Evolutionary conservation across 805 yeast species (phyloP).

Genomic region (Metschnikowia continentalis): DNA sequence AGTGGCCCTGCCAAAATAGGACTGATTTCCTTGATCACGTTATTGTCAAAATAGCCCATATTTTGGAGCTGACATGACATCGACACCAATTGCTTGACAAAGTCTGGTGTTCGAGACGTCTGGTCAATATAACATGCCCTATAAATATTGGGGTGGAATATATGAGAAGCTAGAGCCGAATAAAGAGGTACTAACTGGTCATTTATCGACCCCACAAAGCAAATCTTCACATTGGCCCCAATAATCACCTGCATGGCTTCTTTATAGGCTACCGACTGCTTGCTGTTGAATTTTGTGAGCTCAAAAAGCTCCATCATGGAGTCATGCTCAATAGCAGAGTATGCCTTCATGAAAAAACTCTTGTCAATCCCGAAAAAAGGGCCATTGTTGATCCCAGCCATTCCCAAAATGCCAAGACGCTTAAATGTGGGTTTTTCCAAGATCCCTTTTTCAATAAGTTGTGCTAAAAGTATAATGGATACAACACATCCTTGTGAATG

Average conservation of each 20-base stretch:
- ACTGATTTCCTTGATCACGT: constrained; percentile 80
- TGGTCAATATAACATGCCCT: constrained; percentile 88
- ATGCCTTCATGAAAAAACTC: constrained; percentile 77
- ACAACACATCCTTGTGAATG: constrained; percentile 98
- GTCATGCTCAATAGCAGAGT: constrained; percentile 84
- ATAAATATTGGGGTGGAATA: constrained; percentile 84
- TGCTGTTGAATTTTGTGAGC: constrained; percentile 71
- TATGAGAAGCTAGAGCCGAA: constrained; percentile 78
- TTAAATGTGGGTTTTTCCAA: constrained; percentile 37
- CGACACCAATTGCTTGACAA: constrained; percentile 69
- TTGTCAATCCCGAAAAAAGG: constrained; percentile 92
- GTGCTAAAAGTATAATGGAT: constrained; percentile 71
- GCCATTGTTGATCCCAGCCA: constrained; percentile 96
- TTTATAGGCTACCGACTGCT: constrained; percentile 66
- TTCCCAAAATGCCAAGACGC: constrained; percentile 71
- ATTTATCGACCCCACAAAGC: constrained; percentile 84
- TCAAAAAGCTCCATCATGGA: constrained; percentile 84
- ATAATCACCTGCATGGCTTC: constrained; percentile 64
- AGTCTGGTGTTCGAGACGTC: constrained; percentile 70
- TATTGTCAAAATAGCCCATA: constrained; percentile 78
- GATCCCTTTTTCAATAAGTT: constrained; percentile 55
- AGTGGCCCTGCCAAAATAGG: constrained; percentile 66
- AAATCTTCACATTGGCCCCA: constrained; percentile 66
- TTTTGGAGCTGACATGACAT: constrained; percentile 72
- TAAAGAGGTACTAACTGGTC: constrained; percentile 93